Evolutionary conservation across 2,329 filamentous ascomycete genomes (phyloP).

Genomic region (Colletotrichum acutatum): DNA sequence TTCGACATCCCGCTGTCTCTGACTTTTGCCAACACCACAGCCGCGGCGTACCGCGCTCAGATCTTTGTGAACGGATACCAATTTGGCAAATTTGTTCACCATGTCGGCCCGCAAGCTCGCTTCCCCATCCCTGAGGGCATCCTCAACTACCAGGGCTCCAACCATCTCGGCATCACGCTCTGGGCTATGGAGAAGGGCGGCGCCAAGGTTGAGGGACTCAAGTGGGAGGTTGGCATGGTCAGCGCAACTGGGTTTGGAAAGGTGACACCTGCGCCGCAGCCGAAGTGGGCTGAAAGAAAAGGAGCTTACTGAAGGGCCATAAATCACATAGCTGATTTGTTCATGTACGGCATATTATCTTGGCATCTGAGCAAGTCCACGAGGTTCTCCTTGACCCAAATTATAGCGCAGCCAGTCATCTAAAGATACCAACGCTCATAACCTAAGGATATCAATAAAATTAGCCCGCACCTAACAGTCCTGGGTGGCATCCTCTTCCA

Average conservation of each 20-base stretch:
- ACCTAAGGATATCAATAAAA: too few relatives aligned
- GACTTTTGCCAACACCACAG: conserved; percentile 58
- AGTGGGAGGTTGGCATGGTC: conserved; percentile 51
- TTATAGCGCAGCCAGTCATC: too few relatives aligned
- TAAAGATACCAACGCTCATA: too few relatives aligned
- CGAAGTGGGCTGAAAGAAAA: conserved; percentile 53
- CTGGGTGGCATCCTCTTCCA: too few relatives aligned
- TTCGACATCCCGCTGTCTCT: conserved; percentile 69
- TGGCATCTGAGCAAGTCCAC: too few relatives aligned
- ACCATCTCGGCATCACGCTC: conserved; percentile 73
- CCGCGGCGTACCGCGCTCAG: conserved; percentile 62
- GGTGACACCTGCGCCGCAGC: conserved; percentile 53
- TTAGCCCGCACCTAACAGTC: too few relatives aligned
- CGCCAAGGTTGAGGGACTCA: conserved; percentile 48
- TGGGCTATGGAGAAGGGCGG: conserved; percentile 70
- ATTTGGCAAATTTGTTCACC: conserved; percentile 65
- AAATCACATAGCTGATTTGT: background rate
- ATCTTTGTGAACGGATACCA: conserved; percentile 79
- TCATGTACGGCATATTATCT: too few relatives aligned
- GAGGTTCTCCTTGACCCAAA: too few relatives aligned
- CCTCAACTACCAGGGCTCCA: conserved; percentile 72
- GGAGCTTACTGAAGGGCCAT: conserved; percentile 55
- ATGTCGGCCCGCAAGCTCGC: conserved; percentile 74
- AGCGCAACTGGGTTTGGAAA: conserved; percentile 56
- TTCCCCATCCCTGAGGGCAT: conserved; percentile 78